These are phyloP conservation scores for Peniophora sp. DNA, from an alignment of 1,284 basidiomycete species.

Conservation along the genomic window DNA sequence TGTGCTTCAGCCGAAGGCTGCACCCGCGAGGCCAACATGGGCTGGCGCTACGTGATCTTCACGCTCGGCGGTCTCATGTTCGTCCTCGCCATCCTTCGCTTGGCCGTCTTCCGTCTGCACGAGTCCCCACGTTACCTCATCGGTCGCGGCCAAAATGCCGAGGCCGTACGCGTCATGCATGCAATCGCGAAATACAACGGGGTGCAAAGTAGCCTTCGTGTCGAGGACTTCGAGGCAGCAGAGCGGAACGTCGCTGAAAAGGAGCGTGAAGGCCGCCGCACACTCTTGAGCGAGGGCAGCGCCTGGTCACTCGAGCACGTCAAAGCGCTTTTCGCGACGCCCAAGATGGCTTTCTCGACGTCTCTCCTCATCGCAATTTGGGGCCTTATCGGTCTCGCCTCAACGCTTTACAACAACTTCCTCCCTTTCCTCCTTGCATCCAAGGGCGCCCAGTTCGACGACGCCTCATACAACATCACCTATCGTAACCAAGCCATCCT, in stretches of 20 bases:
- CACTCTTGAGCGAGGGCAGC: constrained; percentile 27
- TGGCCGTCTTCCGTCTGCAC: constrained; percentile 50
- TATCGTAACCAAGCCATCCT: constrained; percentile 56
- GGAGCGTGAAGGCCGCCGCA: constrained; percentile 10
- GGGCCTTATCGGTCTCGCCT: constrained; percentile 58
- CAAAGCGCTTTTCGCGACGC: constrained; percentile 45
- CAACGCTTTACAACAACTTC: constrained; percentile 55
- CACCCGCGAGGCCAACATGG: constrained; percentile 36
- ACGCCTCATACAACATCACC: constrained; percentile 38
- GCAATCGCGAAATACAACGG: constrained; percentile 57
- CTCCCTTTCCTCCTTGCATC: constrained; percentile 38
- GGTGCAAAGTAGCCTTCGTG: constrained; percentile 25
- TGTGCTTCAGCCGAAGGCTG: constrained; percentile 29
- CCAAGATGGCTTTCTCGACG: constrained; percentile 51
- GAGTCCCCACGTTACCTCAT: constrained; percentile 62
- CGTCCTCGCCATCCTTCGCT: constrained; percentile 47
- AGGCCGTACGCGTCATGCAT: constrained; percentile 54
- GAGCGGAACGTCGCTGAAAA: constrained; percentile 7
- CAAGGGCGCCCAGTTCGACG: constrained; percentile 41
- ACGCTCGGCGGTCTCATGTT: constrained; percentile 42
- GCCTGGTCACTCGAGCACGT: constrained; percentile 34
- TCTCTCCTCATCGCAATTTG: constrained; percentile 46
- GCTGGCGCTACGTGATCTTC: constrained; percentile 53
- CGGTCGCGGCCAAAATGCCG: constrained; percentile 50
- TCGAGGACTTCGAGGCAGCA: constrained; percentile 31